Evolutionary conservation across 345 rosid genomes (phyloP).

Genomic region (Kernera saxatilis): DNA sequence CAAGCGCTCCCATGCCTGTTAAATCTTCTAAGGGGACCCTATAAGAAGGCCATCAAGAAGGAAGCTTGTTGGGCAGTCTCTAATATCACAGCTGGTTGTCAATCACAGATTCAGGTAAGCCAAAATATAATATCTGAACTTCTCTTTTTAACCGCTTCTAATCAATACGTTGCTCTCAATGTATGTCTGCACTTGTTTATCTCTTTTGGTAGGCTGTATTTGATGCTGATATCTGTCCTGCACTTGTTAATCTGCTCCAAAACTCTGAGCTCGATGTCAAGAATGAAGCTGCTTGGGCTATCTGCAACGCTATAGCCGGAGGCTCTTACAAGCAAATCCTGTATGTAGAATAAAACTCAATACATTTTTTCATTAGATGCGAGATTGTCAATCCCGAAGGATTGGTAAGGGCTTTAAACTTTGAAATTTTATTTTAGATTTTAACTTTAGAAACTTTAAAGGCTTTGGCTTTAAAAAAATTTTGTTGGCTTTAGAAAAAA

Average conservation of each 20-base stretch:
- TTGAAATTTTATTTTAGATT: too few species aligned
- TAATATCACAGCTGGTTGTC: slow-evolving; percentile 43
- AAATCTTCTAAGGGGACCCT: slow-evolving; percentile 27
- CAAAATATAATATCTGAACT: not conserved
- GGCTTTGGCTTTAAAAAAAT: too few species aligned
- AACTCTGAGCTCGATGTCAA: slow-evolving; percentile 49
- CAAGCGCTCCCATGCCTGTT: slow-evolving; percentile 34
- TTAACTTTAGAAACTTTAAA: too few species aligned
- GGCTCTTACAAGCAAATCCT: slow-evolving; percentile 51
- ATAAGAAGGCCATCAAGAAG: slow-evolving; percentile 34
- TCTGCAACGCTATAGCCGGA: slow-evolving; percentile 43
- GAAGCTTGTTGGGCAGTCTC: slow-evolving; percentile 37
- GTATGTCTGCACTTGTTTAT: not conserved
- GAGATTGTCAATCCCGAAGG: not conserved
- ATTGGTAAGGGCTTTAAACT: too few species aligned
- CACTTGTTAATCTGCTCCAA: slow-evolving; percentile 43
- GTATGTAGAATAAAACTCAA: slow-evolving; percentile 21
- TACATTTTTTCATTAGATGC: not conserved
- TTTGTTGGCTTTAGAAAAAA: too few species aligned
- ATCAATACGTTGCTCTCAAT: not conserved
- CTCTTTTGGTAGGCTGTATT: slow-evolving; percentile 38
- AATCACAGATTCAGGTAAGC: slow-evolving; percentile 34
- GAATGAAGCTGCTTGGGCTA: slow-evolving; percentile 38
- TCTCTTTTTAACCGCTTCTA: not conserved
- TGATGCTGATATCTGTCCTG: slow-evolving; percentile 43